These are phyloP conservation scores for Chrysoporthe puriensis DNA, from an alignment of 2,329 filamentous ascomycete genomes.

Conservation along the genomic window DNA sequence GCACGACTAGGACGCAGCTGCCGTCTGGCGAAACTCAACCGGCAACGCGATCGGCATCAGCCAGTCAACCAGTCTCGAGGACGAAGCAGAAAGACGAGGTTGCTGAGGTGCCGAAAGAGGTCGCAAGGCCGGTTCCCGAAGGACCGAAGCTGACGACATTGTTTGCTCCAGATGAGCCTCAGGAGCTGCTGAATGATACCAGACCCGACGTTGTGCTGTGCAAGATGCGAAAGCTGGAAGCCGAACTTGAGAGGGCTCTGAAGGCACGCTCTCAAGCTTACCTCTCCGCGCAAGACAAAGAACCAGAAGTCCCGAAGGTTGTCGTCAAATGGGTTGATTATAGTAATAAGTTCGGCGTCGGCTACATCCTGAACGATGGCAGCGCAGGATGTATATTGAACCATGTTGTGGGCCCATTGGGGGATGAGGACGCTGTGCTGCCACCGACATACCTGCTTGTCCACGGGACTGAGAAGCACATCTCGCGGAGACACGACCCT, in stretches of 20 bases:
- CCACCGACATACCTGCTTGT: constrained; percentile 75
- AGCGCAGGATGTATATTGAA: constrained; percentile 73
- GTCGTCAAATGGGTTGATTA: constrained; percentile 87
- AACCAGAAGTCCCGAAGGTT: constrained; percentile 62
- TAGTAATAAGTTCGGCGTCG: constrained; percentile 82
- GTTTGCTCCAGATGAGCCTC: constrained; percentile 59
- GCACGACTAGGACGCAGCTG: constrained; percentile 29
- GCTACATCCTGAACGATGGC: constrained; percentile 82
- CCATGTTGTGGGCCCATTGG: constrained; percentile 57
- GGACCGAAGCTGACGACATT: constrained; percentile 40
- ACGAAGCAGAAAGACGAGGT: constrained; percentile 20
- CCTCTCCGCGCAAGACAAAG: constrained; percentile 56
- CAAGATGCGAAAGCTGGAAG: constrained; percentile 59
- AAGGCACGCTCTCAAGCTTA: constrained; percentile 67
- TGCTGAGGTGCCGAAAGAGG: constrained; percentile 6
- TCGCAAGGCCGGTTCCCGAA: not conserved
- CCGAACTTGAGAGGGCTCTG: constrained; percentile 64
- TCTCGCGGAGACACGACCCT: constrained; percentile 62
- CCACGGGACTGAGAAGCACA: constrained; percentile 71
- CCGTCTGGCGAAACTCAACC: constrained; percentile 27
- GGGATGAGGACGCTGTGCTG: constrained; percentile 53
- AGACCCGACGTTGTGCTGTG: constrained; percentile 62
- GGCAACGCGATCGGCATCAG: constrained; percentile 13
- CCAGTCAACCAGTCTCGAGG: constrained; percentile 12
- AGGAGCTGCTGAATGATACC: constrained; percentile 54